phyloP scores from a whole-genome alignment of 2,329 filamentous ascomycete species.

The Hortaea sp. region DNA sequence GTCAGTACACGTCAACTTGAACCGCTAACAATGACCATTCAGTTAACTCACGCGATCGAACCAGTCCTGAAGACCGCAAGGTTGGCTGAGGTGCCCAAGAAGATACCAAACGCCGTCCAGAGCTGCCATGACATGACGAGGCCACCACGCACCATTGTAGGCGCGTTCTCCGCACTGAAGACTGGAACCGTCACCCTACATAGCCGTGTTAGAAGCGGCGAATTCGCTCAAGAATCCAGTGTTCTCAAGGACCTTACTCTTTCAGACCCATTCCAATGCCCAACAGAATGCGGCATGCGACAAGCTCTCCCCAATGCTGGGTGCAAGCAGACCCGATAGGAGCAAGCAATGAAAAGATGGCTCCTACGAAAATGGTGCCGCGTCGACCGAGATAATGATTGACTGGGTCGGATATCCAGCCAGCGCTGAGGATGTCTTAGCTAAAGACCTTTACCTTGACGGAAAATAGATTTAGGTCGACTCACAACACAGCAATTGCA shows the following conservation, averaged over 20 bases:
- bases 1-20: too few relatives aligned
- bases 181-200: conserved; percentile 37
- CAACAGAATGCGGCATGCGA: conserved; percentile 24
- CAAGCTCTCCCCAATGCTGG: conserved; percentile 41
- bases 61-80: conserved; percentile 14
- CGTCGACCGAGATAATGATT: conserved; percentile 26
- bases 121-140: conserved; percentile 40
- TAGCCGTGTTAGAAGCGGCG: conserved; percentile 6
- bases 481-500: conserved; percentile 2
- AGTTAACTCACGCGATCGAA: conserved; percentile 10
- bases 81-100: conserved; percentile 32
- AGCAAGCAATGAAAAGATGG: conserved; percentile 53
- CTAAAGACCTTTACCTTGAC: too few relatives aligned
- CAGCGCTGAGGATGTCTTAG: too few relatives aligned
- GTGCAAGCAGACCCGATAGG: conserved; percentile 45
- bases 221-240: conserved; percentile 8
- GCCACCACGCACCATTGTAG: conserved; percentile 28
- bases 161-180: conserved; percentile 28
- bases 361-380: conserved; percentile 30
- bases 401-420: conserved; percentile 33
- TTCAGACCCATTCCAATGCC: conserved; percentile 29
- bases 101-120: conserved; percentile 35
- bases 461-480: too few relatives aligned
- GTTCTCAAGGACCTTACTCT: conserved; percentile 20
- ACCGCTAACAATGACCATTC: too few relatives aligned